Evolutionary conservation across 192 early-diverging fungal species (phyloP).

Genomic region (Chytriomyces hyalinus): DNA sequence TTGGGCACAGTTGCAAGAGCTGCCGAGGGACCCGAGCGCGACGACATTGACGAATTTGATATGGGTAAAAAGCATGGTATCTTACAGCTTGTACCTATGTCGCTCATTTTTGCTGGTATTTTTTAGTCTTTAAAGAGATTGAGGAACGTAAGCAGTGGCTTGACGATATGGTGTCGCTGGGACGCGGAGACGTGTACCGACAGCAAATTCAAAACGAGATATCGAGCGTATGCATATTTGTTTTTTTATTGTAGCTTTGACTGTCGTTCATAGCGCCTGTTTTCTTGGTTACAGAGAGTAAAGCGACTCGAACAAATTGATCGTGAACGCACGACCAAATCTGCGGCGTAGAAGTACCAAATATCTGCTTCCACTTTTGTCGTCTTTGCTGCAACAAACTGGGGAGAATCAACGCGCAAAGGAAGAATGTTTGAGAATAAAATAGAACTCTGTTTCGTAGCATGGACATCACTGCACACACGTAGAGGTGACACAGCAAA

Average conservation of each 20-base stretch:
- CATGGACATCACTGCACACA: too few relatives aligned
- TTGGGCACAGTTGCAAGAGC: constrained; percentile 19
- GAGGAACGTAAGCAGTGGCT: constrained; percentile 55
- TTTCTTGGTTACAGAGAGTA: constrained; percentile 26
- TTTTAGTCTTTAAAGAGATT: constrained; percentile 53
- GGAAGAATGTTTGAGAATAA: background rate
- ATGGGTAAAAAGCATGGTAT: constrained; percentile 40
- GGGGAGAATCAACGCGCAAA: background rate
- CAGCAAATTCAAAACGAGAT: constrained; percentile 54
- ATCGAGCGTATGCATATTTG: constrained; percentile 30
- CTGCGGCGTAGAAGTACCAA: too few relatives aligned
- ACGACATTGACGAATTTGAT: constrained; percentile 53
- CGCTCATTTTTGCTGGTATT: constrained; percentile 16
- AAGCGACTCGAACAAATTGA: constrained; percentile 45
- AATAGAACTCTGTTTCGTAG: background rate
- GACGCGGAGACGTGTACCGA: constrained; percentile 47
- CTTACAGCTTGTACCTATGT: constrained; percentile 1
- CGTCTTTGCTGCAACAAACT: background rate
- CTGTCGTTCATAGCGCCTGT: background rate
- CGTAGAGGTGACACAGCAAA: too few relatives aligned
- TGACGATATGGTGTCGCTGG: constrained; percentile 57
- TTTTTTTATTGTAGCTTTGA: background rate
- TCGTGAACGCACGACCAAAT: constrained; percentile 24
- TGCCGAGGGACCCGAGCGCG: constrained; percentile 15
- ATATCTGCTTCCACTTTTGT: too few relatives aligned